These are phyloP conservation scores for Didymosphaeria variabile DNA, from an alignment of 2,329 filamentous ascomycete species.

Conservation along the genomic window DNA sequence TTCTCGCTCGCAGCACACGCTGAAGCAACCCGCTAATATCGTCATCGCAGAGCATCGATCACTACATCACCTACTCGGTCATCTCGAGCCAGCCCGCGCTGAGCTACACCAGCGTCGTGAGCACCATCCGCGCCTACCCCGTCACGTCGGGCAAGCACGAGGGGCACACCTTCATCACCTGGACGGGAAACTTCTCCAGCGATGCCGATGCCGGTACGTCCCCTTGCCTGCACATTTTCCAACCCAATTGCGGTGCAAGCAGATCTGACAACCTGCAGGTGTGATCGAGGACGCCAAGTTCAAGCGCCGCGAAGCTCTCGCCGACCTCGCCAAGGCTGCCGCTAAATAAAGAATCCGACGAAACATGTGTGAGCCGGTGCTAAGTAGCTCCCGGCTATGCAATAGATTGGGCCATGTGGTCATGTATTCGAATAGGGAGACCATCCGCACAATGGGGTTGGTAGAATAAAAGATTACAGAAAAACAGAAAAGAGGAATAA, in stretches of 20 bases:
- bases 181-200: slow-evolving; percentile 74
- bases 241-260: not conserved
- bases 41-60: slow-evolving; percentile 67
- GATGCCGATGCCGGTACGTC: slow-evolving; percentile 73
- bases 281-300: slow-evolving; percentile 80
- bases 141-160: slow-evolving; percentile 73
- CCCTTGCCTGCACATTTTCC: not conserved
- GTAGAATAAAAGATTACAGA: not conserved
- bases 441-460: not conserved
- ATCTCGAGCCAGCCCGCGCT: slow-evolving; percentile 73
- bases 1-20: not conserved
- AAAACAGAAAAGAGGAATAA: not conserved
- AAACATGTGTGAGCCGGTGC: not conserved
- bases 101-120: slow-evolving; percentile 71
- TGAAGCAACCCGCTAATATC: not conserved
- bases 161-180: slow-evolving; percentile 73
- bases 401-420: not conserved
- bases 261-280: slow-evolving; percentile 53
- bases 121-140: slow-evolving; percentile 71
- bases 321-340: slow-evolving; percentile 68
- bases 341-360: slow-evolving; percentile 44
- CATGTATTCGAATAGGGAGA: not conserved
- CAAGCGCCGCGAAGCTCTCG: slow-evolving; percentile 76
- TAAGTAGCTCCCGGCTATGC: not conserved
- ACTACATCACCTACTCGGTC: slow-evolving; percentile 78